Evolutionary conservation across 2,329 filamentous ascomycete genomes (phyloP).

Genomic region (Niveomyces coronatus): DNA sequence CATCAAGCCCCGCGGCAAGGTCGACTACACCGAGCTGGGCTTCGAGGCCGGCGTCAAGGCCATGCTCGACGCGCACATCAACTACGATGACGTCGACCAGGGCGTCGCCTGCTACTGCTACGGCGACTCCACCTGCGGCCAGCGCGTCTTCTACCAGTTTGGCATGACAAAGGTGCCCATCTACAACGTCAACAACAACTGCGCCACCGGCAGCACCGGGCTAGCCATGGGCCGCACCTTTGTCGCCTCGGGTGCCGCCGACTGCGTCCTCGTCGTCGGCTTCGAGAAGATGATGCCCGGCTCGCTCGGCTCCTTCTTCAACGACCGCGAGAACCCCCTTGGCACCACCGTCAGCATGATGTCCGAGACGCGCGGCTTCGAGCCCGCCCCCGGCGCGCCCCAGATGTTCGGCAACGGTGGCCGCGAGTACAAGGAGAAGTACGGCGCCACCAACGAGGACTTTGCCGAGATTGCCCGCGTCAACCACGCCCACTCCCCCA

Average conservation of each 20-base stretch:
- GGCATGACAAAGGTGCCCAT: slow-evolving; percentile 95
- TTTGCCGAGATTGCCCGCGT: slow-evolving; percentile 91
- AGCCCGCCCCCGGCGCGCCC: slow-evolving; percentile 73
- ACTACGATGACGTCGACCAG: slow-evolving; percentile 92
- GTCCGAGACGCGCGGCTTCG: slow-evolving; percentile 68
- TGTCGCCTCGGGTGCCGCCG: slow-evolving; percentile 68
- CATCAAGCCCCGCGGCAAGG: slow-evolving; percentile 90
- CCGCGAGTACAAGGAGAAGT: slow-evolving; percentile 90
- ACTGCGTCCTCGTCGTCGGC: slow-evolving; percentile 84
- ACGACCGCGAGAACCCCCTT: slow-evolving; percentile 73
- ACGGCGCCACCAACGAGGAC: slow-evolving; percentile 72
- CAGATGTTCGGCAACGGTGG: slow-evolving; percentile 96
- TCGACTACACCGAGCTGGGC: slow-evolving; percentile 89
- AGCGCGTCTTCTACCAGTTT: slow-evolving; percentile 97
- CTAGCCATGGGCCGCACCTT: slow-evolving; percentile 74
- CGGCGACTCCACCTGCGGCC: slow-evolving; percentile 87
- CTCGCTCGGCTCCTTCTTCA: slow-evolving; percentile 73
- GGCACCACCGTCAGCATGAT: slow-evolving; percentile 68
- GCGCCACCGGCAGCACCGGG: slow-evolving; percentile 88
- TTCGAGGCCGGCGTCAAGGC: slow-evolving; percentile 89
- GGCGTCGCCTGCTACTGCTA: slow-evolving; percentile 98
- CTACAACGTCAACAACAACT: slow-evolving; percentile 99
- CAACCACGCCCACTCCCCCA: slow-evolving; percentile 84
- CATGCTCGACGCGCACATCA: slow-evolving; percentile 77
- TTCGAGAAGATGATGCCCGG: slow-evolving; percentile 98